phyloP scores from a whole-genome alignment of 257 asterid genomes.

The Solanum pennellii region DNA sequence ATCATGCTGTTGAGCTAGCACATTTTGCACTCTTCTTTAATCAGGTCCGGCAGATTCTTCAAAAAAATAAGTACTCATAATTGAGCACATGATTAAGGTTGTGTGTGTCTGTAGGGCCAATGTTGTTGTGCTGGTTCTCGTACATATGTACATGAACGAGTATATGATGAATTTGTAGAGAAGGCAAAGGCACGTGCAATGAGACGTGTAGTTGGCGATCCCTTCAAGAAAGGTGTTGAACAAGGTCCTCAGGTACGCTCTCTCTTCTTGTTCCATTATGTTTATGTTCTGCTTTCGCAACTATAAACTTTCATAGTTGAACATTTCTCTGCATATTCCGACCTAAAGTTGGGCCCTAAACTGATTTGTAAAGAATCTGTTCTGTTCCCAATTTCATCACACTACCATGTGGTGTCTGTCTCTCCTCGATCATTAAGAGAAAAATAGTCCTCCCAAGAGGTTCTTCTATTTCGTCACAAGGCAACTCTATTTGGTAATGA shows the following conservation, averaged over 20 bases:
- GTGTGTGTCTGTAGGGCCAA: constrained; percentile 40
- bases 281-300: not conserved
- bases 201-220: constrained; percentile 65
- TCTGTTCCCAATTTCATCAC: not conserved
- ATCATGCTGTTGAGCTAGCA: constrained; percentile 55
- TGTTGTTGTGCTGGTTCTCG: constrained; percentile 89
- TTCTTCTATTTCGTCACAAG: not conserved
- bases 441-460: not conserved
- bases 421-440: not conserved
- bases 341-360: not conserved
- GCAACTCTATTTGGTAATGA: not conserved
- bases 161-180: constrained; percentile 61
- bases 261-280: not conserved
- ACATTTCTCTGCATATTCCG: not conserved
- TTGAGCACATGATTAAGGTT: not conserved
- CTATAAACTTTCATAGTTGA: not conserved
- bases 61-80: not conserved
- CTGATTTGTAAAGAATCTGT: not conserved
- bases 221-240: constrained; percentile 62
- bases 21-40: constrained; percentile 75
- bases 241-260: constrained; percentile 77
- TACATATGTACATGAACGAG: constrained; percentile 60
- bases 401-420: not conserved
- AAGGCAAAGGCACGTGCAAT: constrained; percentile 64
- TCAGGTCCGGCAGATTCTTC: constrained; percentile 30